Evolutionary conservation across 495 filamentous ascomycete species (phyloP).

Genomic region (Bombardia bombarda): DNA sequence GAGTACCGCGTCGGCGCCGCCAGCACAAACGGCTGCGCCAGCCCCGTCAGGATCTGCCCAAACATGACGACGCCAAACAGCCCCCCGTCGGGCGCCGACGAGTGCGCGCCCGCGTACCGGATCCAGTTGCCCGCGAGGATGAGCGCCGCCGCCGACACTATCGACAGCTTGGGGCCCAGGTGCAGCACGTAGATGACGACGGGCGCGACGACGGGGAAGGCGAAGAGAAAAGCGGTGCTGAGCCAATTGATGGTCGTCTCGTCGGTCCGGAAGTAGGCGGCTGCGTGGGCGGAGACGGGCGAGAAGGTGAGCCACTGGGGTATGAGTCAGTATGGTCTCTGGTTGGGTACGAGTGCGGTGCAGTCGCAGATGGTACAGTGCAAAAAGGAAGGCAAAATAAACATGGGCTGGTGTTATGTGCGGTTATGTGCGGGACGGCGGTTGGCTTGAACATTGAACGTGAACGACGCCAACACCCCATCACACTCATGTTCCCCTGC

Average conservation of each 20-base stretch:
- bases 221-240: conserved; percentile 76
- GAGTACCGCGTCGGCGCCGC: conserved; percentile 85
- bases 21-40: conserved; percentile 89
- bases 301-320: conserved; percentile 86
- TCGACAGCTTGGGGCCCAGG: conserved; percentile 67
- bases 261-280: conserved; percentile 64
- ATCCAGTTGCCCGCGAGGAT: conserved; percentile 86
- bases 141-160: conserved; percentile 63
- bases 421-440: too few relatives aligned
- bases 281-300: conserved; percentile 67
- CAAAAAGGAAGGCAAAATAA: too few relatives aligned
- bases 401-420: too few relatives aligned
- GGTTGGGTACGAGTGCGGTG: too few relatives aligned
- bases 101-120: conserved; percentile 59
- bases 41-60: conserved; percentile 86
- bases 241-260: conserved; percentile 88
- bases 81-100: conserved; percentile 32
- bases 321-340: not conserved
- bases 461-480: too few relatives aligned
- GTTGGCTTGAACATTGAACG: too few relatives aligned
- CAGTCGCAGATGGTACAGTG: too few relatives aligned
- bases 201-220: conserved; percentile 69
- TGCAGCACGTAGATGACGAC: conserved; percentile 72
- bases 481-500: too few relatives aligned
- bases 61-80: conserved; percentile 75